Evolutionary conservation across 2,329 filamentous ascomycete genomes (phyloP).

Genomic region (Coniochaeta ligniaria): DNA sequence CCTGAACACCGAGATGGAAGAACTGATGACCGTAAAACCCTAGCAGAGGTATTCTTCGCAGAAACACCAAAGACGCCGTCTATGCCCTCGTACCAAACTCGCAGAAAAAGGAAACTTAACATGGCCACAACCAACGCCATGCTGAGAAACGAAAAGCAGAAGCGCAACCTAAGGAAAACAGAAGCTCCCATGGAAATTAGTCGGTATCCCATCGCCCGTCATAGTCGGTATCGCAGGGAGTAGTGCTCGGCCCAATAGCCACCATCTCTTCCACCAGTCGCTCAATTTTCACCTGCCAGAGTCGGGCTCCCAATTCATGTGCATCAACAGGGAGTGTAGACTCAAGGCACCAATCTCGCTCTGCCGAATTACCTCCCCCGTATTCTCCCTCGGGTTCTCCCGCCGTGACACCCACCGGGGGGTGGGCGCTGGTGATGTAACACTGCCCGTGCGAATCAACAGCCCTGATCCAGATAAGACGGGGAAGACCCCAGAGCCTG

Average conservation of each 20-base stretch:
- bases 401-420: neutral
- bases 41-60: neutral
- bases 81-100: slow-evolving; percentile 3
- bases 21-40: slow-evolving; percentile 4
- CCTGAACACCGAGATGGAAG: neutral
- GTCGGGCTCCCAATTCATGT: neutral
- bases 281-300: neutral
- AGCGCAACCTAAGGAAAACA: neutral
- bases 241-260: neutral
- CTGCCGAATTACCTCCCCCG: neutral
- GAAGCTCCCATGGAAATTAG: neutral
- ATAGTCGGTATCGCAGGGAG: neutral
- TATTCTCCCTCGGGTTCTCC: neutral
- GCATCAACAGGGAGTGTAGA: neutral
- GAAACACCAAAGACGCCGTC: slow-evolving; percentile 5
- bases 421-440: too few species aligned
- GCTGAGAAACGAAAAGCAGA: slow-evolving; percentile 1
- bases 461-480: too few species aligned
- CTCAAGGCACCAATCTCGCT: neutral
- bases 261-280: neutral
- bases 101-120: slow-evolving; percentile 4
- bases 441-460: too few species aligned
- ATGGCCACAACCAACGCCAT: neutral
- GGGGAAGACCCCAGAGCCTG: too few species aligned
- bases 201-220: neutral